Evolutionary conservation across 257 asterid genomes (phyloP).

Genomic region (Craterostigma plantagineum): DNA sequence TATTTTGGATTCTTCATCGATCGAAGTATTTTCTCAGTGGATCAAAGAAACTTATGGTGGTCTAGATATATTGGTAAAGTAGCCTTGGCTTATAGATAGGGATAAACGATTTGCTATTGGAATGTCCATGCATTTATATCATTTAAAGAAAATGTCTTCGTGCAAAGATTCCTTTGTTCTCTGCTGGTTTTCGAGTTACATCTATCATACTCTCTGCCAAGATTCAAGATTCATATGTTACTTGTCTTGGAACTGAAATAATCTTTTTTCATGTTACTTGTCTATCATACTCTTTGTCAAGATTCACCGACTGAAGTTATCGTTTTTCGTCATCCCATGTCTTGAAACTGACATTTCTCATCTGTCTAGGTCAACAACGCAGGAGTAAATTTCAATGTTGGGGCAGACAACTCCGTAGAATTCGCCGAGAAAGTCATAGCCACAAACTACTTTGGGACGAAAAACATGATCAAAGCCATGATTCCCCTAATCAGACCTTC

Average conservation of each 20-base stretch:
- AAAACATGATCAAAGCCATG: slow-evolving; percentile 64
- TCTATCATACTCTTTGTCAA: too few species aligned
- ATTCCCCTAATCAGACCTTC: slow-evolving; percentile 70
- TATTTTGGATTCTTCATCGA: slow-evolving; percentile 45
- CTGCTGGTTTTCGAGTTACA: neutral
- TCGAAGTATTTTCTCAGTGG: slow-evolving; percentile 49
- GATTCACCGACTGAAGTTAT: too few species aligned
- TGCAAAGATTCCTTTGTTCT: neutral
- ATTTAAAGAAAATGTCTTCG: too few species aligned
- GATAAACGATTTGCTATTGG: neutral
- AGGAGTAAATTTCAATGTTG: slow-evolving; percentile 79
- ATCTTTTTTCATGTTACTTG: too few species aligned
- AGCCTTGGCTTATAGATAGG: slow-evolving; percentile 7
- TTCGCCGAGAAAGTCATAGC: slow-evolving; percentile 44
- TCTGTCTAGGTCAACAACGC: slow-evolving; percentile 74
- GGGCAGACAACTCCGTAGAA: slow-evolving; percentile 65
- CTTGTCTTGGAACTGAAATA: too few species aligned
- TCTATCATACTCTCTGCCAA: neutral
- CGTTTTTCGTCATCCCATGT: too few species aligned
- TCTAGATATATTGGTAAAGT: slow-evolving; percentile 64
- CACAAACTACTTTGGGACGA: slow-evolving; percentile 85
- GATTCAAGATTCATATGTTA: too few species aligned
- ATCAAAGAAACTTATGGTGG: slow-evolving; percentile 49
- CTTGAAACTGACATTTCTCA: too few species aligned
- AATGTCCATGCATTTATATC: too few species aligned